These are phyloP conservation scores for Aspergillus caelatus DNA, from an alignment of 2,329 filamentous ascomycete species.

Conservation along the genomic window DNA sequence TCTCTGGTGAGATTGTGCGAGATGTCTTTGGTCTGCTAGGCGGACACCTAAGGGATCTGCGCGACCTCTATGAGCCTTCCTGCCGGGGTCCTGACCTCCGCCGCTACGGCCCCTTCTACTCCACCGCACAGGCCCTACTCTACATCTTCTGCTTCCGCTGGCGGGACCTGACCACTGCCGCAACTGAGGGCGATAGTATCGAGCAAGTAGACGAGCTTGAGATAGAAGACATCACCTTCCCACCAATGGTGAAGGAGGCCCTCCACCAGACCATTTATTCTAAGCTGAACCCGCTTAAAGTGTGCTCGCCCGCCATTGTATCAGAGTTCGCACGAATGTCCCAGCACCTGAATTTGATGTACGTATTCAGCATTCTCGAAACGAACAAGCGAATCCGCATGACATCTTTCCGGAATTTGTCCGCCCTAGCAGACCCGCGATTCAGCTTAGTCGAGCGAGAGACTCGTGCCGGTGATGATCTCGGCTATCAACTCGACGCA, in stretches of 20 bases:
- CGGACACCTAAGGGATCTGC: constrained; percentile 73
- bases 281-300: constrained; percentile 89
- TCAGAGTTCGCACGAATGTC: constrained; percentile 88
- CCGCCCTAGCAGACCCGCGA: constrained; percentile 39
- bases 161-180: constrained; percentile 76
- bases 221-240: constrained; percentile 76
- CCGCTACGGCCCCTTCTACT: constrained; percentile 83
- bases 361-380: constrained; percentile 84
- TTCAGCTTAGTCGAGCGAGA: constrained; percentile 56
- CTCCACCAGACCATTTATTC: constrained; percentile 80
- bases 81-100: constrained; percentile 85
- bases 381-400: constrained; percentile 88
- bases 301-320: constrained; percentile 89
- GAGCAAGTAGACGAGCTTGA: constrained; percentile 57
- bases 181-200: constrained; percentile 57
- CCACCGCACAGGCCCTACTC: constrained; percentile 81
- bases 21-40: constrained; percentile 80
- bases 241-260: constrained; percentile 71
- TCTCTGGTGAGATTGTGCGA: constrained; percentile 75
- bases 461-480: constrained; percentile 66
- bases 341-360: constrained; percentile 83
- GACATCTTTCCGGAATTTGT: constrained; percentile 61
- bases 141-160: constrained; percentile 99
- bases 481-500: constrained; percentile 82
- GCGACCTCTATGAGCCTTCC: constrained; percentile 69